A percentile compares a stretch with the other conserved stretches of the same genome.
These are phyloP conservation scores for Tylopilus sp. DNA, from an alignment of 768 basidiomycete species.

Conservation along the genomic window DNA sequence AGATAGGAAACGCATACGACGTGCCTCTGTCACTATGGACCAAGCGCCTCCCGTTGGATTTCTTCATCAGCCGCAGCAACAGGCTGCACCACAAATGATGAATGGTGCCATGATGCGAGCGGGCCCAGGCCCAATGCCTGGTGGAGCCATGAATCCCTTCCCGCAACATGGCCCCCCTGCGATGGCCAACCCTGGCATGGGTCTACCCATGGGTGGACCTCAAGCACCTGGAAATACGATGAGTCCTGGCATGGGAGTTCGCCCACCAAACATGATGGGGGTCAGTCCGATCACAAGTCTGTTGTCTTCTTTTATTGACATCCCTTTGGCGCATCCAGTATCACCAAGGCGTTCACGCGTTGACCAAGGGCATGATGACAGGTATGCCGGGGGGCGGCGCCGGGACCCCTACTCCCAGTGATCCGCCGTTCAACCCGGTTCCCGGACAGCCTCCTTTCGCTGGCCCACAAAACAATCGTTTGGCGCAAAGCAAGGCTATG, in stretches of 20 bases:
- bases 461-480: constrained; percentile 30
- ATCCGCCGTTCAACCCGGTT: constrained; percentile 39
- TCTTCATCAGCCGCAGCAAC: constrained; percentile 33
- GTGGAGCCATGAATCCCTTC: constrained; percentile 35
- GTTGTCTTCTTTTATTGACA: constrained; percentile 6
- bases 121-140: constrained; percentile 29
- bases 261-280: constrained; percentile 28
- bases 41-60: constrained; percentile 39
- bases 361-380: constrained; percentile 33
- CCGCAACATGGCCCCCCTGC: constrained; percentile 27
- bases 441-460: constrained; percentile 34
- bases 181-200: constrained; percentile 33
- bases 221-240: constrained; percentile 30
- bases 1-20: constrained; percentile 50
- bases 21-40: constrained; percentile 44
- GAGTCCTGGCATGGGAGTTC: constrained; percentile 38
- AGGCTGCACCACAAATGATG: constrained; percentile 35
- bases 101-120: constrained; percentile 40
- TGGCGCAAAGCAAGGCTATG: constrained; percentile 36
- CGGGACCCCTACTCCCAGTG: constrained; percentile 44
- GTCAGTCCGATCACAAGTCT: constrained; percentile 14
- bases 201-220: constrained; percentile 31
- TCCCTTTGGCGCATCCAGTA: constrained; percentile 30
- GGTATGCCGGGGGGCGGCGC: constrained; percentile 32
- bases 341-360: constrained; percentile 35